Evolutionary conservation across 371 early-diverging fungal genomes (phyloP).

Genomic region (Lichtheimia corymbifera): DNA sequence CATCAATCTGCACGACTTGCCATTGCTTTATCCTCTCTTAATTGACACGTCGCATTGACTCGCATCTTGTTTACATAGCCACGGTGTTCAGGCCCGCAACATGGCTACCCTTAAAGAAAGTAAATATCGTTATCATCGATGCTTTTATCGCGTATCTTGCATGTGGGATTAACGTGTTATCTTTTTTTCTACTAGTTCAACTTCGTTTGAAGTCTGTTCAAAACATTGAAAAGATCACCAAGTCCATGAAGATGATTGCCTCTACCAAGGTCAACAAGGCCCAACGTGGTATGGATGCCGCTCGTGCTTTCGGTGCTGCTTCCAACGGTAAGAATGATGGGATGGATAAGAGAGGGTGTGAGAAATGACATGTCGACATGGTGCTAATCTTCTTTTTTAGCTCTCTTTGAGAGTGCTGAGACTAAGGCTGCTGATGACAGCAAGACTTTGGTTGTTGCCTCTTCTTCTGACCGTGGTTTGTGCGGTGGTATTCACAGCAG

Average conservation of each 20-base stretch:
- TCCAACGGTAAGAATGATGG: slow-evolving; percentile 38
- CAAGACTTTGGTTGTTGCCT: slow-evolving; percentile 73
- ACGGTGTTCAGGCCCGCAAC: slow-evolving; percentile 79
- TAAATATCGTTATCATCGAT: slow-evolving; percentile 42
- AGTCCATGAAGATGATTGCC: slow-evolving; percentile 99
- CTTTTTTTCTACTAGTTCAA: slow-evolving; percentile 69
- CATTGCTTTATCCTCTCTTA: no score
- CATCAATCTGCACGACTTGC: no score
- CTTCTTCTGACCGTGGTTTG: slow-evolving; percentile 97
- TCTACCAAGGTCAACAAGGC: slow-evolving; percentile 97
- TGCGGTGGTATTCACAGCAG: slow-evolving; percentile 99
- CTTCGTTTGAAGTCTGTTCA: slow-evolving; percentile 94
- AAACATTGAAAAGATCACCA: slow-evolving; percentile 98
- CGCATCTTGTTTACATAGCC: slow-evolving; percentile 26
- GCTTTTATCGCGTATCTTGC: neutral
- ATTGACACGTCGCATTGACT: no score
- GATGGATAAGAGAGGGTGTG: neutral
- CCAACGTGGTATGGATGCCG: slow-evolving; percentile 92
- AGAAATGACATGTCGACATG: neutral
- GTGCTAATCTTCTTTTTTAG: slow-evolving; percentile 38
- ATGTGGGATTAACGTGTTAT: neutral
- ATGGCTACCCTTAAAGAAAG: slow-evolving; percentile 89
- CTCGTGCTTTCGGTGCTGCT: slow-evolving; percentile 84
- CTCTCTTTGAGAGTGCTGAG: slow-evolving; percentile 80
- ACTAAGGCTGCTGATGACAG: slow-evolving; percentile 61